Base-by-base conservation (phyloP, 768 basidiomycete genomes). In the Tulasnella sp. region DNA sequence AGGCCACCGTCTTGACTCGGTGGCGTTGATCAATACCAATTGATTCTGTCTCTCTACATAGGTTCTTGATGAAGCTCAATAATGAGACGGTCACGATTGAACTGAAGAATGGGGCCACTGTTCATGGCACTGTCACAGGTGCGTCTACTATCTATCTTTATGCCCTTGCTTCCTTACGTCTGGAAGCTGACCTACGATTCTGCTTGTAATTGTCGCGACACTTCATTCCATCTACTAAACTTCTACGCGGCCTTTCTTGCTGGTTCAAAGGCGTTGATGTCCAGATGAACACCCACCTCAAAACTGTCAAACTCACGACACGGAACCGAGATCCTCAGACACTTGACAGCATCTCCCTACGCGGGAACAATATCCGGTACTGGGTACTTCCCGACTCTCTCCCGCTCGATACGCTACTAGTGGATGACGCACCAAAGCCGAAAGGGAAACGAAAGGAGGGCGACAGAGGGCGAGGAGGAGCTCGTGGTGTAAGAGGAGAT, bases 21-120 rank as follows among this genome's bases (percentile, higher is more conserved):
- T n/a, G n/a, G n/a, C n/a, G n/a, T n/a, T n/a, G n/a, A n/a, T n/a
- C n/a, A n/a, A n/a, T n/a, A n/a, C n/a, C n/a, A n/a, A n/a, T n/a
- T n/a, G 34, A 38, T 38, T 38, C 15, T 15, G 15, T 30, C 21
- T 34, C 29, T 17, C 23, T 30, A 34, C 13, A 11, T 60, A 95
- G 91, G 73, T 97, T 95, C 76, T 81, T 96, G 78, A 99, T 98
- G 95, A 99, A 98, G 80, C 75, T 99, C 76, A 95, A 96, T 80
- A 97, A 97, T 72, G 95, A 99, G 79, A 94, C 95, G 64, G 93
- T 97, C 66, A 91, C 94, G 64, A 82, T 98, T 71, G 94, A 99
- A 77, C 80, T 99, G 66, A 99, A 99, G 75, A 97, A 99, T 67
- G 96, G 96, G 27, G 90, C 91, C 0, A 75, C 92, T 53, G 85